These are phyloP conservation scores for Fusarium sarcochroum DNA, from an alignment of 2,329 filamentous ascomycete species.

Conservation along the genomic window DNA sequence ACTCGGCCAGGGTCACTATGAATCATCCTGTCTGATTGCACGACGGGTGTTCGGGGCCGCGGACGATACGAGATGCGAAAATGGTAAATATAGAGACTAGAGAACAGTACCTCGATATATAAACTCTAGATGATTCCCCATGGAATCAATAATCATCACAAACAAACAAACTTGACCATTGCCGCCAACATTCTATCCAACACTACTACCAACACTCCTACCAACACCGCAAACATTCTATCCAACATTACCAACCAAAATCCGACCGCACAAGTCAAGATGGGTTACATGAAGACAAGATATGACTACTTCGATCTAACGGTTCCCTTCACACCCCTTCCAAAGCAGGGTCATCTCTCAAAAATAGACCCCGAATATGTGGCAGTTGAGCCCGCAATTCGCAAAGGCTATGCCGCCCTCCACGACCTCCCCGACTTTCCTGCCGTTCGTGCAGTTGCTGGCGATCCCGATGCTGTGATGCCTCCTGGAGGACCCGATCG, in stretches of 20 bases:
- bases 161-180: background rate
- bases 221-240: background rate
- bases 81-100: no score
- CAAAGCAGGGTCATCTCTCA: conserved; percentile 42
- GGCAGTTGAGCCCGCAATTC: conserved; percentile 4
- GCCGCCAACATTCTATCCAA: no score
- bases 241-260: background rate
- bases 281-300: conserved; percentile 25
- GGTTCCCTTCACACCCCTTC: conserved; percentile 24
- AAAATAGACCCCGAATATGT: conserved; percentile 20
- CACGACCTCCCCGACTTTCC: conserved; percentile 8
- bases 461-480: conserved; percentile 38
- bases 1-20: conserved; percentile 7
- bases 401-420: background rate
- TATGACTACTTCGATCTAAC: conserved; percentile 29
- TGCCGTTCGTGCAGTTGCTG: conserved; percentile 2
- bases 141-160: fast-evolving
- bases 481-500: conserved; percentile 37
- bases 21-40: conserved; percentile 8
- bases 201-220: background rate
- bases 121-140: background rate
- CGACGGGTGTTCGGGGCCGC: background rate
- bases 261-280: background rate
- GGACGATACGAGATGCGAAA: background rate
- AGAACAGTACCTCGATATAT: background rate